Percentiles rank a stretch among this genome's conserved stretches.
phyloP scores from a whole-genome alignment of 106 monocot species.

The Xerophyta viscosa region DNA sequence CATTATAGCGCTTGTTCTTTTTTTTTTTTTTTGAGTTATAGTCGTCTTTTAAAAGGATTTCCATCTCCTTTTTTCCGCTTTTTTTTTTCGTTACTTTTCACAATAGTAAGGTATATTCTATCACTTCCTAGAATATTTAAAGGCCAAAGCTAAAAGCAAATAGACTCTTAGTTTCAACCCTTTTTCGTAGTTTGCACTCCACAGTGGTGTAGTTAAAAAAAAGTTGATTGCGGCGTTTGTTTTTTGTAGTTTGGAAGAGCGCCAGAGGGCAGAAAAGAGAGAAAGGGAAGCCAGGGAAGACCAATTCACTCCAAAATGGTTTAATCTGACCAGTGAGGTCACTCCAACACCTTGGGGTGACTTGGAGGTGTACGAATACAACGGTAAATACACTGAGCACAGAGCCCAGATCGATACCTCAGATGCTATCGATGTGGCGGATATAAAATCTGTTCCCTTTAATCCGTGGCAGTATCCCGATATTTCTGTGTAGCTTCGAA shows the following conservation, averaged over 20 bases:
- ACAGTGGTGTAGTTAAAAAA: too few species aligned
- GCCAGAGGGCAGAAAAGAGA: conserved; percentile 52
- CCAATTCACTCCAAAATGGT: conserved; percentile 54
- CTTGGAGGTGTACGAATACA: conserved; percentile 55
- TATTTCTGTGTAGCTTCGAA: conserved; percentile 9
- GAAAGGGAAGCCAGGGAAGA: conserved; percentile 36
- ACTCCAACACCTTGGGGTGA: conserved; percentile 66
- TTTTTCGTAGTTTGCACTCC: too few species aligned
- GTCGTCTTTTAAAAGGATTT: too few species aligned
- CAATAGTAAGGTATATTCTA: too few species aligned
- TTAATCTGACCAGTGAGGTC: conserved; percentile 35
- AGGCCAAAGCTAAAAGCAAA: too few species aligned
- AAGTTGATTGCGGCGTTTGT: conserved; percentile 1
- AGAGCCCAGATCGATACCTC: conserved; percentile 33
- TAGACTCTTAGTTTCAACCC: too few species aligned
- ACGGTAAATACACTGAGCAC: conserved; percentile 55
- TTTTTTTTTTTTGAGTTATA: too few species aligned
- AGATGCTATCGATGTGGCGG: conserved; percentile 27
- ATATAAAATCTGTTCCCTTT: conserved; percentile 34
- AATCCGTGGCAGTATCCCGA: conserved; percentile 49
- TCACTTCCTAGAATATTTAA: too few species aligned
- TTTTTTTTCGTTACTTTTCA: too few species aligned
- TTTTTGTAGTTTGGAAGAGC: conserved; percentile 56
- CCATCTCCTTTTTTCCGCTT: too few species aligned
- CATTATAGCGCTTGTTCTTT: too few species aligned